phyloP scores from a whole-genome alignment of 2,329 filamentous ascomycete species.

The Sporothrix brunneoviolacea region DNA sequence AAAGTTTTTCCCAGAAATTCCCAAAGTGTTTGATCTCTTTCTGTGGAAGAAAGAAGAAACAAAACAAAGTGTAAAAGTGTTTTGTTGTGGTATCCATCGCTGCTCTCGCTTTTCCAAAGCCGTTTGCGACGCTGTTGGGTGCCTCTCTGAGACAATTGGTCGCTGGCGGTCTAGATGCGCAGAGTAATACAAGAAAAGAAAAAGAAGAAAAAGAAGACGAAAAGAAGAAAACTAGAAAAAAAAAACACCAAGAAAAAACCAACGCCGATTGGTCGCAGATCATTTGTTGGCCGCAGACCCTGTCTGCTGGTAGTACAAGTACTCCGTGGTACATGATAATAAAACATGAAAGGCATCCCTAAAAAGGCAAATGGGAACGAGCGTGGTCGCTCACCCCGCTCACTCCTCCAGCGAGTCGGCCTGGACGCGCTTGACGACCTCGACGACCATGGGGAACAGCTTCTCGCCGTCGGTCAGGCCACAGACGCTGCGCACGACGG shows the following conservation, averaged over 20 bases:
- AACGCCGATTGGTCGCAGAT: not conserved
- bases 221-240: not conserved
- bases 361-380: not conserved
- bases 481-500: constrained; percentile 73
- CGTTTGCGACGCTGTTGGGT: too few species aligned
- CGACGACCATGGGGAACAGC: constrained; percentile 67
- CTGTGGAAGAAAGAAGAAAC: too few species aligned
- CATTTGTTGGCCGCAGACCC: not conserved
- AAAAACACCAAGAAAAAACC: not conserved
- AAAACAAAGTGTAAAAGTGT: too few species aligned
- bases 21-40: too few species aligned
- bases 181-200: not conserved
- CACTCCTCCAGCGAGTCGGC: constrained; percentile 35
- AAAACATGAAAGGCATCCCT: not conserved
- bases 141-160: too few species aligned
- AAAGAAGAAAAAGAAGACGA: not conserved
- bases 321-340: not conserved
- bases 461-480: constrained; percentile 71
- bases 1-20: too few species aligned
- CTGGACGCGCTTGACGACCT: constrained; percentile 80
- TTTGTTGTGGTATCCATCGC: too few species aligned
- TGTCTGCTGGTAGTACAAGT: not conserved
- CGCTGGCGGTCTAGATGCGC: too few species aligned
- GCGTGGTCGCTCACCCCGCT: not conserved
- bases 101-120: too few species aligned